Conservation (phyloP, 225 moss, liverwort and hornwort genomes). For the Climacium dendroides region DNA sequence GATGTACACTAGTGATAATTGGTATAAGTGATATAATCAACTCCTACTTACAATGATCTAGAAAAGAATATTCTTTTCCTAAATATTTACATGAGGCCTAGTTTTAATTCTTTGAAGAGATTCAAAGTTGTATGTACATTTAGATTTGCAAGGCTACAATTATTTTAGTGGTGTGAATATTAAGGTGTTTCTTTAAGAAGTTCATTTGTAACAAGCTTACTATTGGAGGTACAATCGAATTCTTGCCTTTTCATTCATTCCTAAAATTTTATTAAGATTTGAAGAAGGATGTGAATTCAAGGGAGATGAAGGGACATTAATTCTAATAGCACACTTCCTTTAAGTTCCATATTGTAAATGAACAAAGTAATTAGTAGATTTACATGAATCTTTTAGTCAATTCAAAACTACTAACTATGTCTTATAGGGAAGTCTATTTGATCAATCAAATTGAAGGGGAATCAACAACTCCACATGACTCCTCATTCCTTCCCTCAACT, state of each 20-base stretch:
- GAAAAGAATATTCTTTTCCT: rapidly evolving
- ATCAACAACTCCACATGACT: not conserved
- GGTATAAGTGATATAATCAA: not conserved
- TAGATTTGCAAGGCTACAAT: not conserved
- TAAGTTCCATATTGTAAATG: not conserved
- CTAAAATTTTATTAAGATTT: too few species aligned
- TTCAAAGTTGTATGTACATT: not conserved
- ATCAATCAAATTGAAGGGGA: not conserved
- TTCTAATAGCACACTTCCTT: not conserved
- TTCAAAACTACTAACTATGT: not conserved
- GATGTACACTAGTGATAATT: not conserved
- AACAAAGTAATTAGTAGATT: not conserved
- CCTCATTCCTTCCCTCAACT: not conserved
- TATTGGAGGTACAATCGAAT: not conserved
- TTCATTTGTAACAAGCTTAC: not conserved
- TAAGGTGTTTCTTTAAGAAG: not conserved
- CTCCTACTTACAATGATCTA: too few species aligned
- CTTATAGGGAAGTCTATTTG: rapidly evolving
- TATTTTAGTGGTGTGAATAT: not conserved
- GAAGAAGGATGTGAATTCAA: not conserved
- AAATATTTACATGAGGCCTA: rapidly evolving
- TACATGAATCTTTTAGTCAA: not conserved
- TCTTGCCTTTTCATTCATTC: not conserved
- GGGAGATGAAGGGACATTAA: not conserved
- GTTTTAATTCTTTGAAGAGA: not conserved